Percentiles rank a stretch among this genome's conserved stretches.
Evolutionary conservation across 2,329 filamentous ascomycete species (phyloP).

Genomic region (Juglanconis oblonga): DNA sequence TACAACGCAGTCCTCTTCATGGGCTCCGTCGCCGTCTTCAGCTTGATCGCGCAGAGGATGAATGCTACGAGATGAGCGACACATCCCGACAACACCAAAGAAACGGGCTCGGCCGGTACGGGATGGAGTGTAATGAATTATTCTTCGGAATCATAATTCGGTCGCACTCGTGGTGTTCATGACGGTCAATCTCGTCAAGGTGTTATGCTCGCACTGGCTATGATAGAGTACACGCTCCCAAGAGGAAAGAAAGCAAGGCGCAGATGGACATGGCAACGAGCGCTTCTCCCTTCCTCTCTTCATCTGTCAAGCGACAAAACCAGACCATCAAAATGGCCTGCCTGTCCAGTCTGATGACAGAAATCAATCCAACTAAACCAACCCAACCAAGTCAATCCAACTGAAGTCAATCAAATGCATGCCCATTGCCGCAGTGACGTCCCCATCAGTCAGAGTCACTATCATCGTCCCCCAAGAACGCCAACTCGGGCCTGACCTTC

Average conservation of each 20-base stretch:
- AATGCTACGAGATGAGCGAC: constrained; percentile 41
- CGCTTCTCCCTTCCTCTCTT: not conserved
- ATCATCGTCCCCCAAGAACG: constrained; percentile 69
- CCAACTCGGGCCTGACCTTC: constrained; percentile 49
- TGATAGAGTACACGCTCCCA: not conserved
- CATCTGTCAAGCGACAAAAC: constrained; percentile 39
- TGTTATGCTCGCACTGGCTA: not conserved
- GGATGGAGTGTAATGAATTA: not conserved
- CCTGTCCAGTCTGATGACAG: too few relatives aligned
- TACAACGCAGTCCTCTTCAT: constrained; percentile 98
- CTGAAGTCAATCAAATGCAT: not conserved
- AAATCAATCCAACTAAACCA: not conserved
- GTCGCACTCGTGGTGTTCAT: too few relatives aligned
- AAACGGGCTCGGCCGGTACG: too few relatives aligned
- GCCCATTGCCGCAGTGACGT: not conserved
- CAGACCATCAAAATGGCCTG: too few relatives aligned
- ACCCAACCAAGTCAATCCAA: too few relatives aligned
- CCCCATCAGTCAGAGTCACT: constrained; percentile 58
- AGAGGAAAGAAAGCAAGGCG: too few relatives aligned
- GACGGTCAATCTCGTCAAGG: not conserved
- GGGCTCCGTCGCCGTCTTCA: constrained; percentile 92
- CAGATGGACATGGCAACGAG: too few relatives aligned
- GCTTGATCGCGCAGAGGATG: constrained; percentile 86
- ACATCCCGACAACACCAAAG: too few relatives aligned
- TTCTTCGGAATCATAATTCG: too few relatives aligned